Percentiles rank a stretch among this genome's conserved stretches.
Evolutionary conservation across 352 stramenopile species (phyloP).

Genomic region (Pythium volutum): DNA sequence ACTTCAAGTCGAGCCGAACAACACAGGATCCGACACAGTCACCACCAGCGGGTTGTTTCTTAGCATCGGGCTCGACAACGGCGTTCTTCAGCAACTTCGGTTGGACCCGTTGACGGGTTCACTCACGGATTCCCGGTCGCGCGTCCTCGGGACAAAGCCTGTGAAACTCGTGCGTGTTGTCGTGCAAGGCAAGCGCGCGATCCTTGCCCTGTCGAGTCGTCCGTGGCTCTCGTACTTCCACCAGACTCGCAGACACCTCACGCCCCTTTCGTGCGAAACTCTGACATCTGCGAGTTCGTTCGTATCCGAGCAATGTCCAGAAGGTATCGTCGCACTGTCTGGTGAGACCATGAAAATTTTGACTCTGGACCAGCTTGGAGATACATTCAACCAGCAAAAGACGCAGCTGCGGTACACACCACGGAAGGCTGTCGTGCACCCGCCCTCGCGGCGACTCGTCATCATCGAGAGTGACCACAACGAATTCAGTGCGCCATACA

Average conservation of each 20-base stretch:
- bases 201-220: slow-evolving; percentile 94
- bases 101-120: slow-evolving; percentile 88
- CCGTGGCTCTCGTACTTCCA: slow-evolving; percentile 96
- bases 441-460: slow-evolving; percentile 83
- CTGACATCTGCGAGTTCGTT: slow-evolving; percentile 96
- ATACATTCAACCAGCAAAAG: slow-evolving; percentile 97
- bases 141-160: slow-evolving; percentile 93
- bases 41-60: slow-evolving; percentile 74
- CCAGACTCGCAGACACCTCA: slow-evolving; percentile 89
- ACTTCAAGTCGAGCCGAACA: slow-evolving; percentile 73
- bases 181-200: slow-evolving; percentile 85
- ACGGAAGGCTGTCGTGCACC: slow-evolving; percentile 92
- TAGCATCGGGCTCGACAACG: slow-evolving; percentile 93
- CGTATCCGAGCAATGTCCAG: slow-evolving; percentile 93
- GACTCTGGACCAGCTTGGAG: slow-evolving; percentile 93
- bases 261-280: slow-evolving; percentile 94
- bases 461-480: slow-evolving; percentile 99
- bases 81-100: slow-evolving; percentile 91
- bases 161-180: slow-evolving; percentile 94
- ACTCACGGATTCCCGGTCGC: slow-evolving; percentile 86
- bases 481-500: slow-evolving; percentile 92
- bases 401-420: slow-evolving; percentile 97
- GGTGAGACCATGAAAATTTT: slow-evolving; percentile 97
- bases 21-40: slow-evolving; percentile 38
- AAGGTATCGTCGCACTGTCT: slow-evolving; percentile 96